Percentiles rank a stretch among this genome's conserved stretches.
phyloP scores from a whole-genome alignment of 2,329 filamentous ascomycete genomes.

The Sclerotinia borealis region DNA sequence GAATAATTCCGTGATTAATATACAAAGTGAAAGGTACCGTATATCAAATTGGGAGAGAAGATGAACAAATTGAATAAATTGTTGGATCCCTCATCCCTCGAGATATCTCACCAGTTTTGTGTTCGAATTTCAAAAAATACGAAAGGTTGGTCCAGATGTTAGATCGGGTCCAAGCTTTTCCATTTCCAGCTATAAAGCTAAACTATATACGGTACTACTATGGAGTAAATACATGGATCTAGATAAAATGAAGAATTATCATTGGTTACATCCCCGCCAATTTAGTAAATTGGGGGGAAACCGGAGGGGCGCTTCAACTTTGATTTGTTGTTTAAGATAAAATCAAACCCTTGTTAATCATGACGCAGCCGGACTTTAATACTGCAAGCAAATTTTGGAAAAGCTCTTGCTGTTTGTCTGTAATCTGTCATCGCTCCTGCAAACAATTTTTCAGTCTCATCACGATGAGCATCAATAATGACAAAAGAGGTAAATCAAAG shows the following conservation, averaged over 20 bases:
- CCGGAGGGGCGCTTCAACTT: neutral
- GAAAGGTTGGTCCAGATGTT: neutral
- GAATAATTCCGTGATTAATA: neutral
- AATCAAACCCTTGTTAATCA: neutral
- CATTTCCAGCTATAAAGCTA: neutral
- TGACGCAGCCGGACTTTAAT: neutral
- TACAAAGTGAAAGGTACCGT: neutral
- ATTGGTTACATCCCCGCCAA: neutral
- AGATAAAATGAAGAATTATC: fast-evolving
- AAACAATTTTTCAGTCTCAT: neutral
- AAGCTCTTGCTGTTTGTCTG: neutral
- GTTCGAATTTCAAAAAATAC: neutral
- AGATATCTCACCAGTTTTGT: too few relatives aligned
- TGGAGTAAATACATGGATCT: neutral
- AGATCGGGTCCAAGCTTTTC: constrained; percentile 1
- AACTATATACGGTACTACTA: neutral
- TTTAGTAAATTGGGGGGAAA: neutral
- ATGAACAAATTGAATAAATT: too few relatives aligned
- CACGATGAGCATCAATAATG: neutral
- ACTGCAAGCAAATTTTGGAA: neutral
- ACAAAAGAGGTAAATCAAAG: neutral
- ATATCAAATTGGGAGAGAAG: neutral
- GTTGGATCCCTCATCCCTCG: too few relatives aligned
- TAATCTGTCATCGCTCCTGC: neutral
- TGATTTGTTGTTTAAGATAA: neutral